Percentiles rank a stretch among this genome's conserved stretches.
phyloP scores from a whole-genome alignment of 305 asterid species.

The Fraxinus angustifolia region DNA sequence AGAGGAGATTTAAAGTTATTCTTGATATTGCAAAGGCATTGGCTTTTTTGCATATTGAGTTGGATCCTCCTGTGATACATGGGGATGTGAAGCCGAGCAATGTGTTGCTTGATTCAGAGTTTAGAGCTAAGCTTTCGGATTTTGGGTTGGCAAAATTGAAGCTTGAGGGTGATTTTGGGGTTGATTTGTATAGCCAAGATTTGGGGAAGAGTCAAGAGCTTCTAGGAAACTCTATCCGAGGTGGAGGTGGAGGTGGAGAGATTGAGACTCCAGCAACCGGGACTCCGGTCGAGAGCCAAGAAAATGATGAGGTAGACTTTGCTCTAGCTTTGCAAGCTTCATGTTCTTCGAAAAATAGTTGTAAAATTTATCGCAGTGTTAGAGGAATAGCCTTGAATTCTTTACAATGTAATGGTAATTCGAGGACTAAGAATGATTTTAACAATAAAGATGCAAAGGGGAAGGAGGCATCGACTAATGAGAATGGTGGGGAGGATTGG shows the following conservation, averaged over 20 bases:
- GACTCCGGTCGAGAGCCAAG: conserved; percentile 59
- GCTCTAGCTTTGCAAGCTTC: conserved; percentile 92
- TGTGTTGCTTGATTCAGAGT: conserved; percentile 78
- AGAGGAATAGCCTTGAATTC: conserved; percentile 44
- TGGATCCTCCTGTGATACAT: conserved; percentile 92
- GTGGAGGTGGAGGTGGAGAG: conserved; percentile 26
- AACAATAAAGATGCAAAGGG: conserved; percentile 47
- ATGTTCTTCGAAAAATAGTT: conserved; percentile 52
- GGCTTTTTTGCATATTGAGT: conserved; percentile 72
- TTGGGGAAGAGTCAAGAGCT: conserved; percentile 65
- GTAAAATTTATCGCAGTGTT: conserved; percentile 43
- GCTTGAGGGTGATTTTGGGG: conserved; percentile 67
- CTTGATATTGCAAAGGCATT: conserved; percentile 79
- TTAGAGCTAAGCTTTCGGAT: conserved; percentile 84
- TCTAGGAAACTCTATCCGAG: conserved; percentile 48
- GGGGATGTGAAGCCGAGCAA: conserved; percentile 97
- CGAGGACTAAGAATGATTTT: conserved; percentile 27
- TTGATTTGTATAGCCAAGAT: conserved; percentile 74
- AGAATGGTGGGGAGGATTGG: conserved; percentile 46
- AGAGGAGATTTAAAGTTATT: conserved; percentile 57
- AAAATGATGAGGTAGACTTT: conserved; percentile 82
- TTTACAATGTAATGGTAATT: conserved; percentile 33
- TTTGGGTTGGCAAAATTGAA: conserved; percentile 87
- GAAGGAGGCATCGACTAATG: conserved; percentile 40
- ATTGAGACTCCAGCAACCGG: conserved; percentile 49